Evolutionary conservation across 169 alveolate genomes (phyloP), one percentile per base, ranked within the genome.

Genomic region (Condylostoma magnum): DNA sequence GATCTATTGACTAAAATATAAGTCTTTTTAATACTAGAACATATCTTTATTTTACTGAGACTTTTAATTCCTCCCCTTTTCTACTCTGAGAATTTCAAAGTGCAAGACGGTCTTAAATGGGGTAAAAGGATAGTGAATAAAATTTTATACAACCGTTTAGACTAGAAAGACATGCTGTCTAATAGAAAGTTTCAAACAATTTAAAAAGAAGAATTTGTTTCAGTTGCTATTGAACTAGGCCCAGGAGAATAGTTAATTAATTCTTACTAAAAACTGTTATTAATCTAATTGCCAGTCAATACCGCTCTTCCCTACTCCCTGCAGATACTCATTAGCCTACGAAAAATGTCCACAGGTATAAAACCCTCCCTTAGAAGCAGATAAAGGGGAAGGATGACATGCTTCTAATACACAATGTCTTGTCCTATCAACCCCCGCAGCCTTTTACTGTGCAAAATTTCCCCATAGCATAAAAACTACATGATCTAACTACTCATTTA

Each of bases 351-450:
- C 76, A 67, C 96, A 80, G n/a, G 89, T 85, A 27, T 54, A 53
- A 54, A 89, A 89, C 52, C 83, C 90, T 41, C 91, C 91, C 63
- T 70, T 83, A n/a, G 71, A 79, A 20, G 89, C 92, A 15, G 99
- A 93, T 36, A 98, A 89, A 4, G 99, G 99, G 8, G 99, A 96
- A 22, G 99, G 99, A 84, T 98, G 99, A n/a, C 97, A 98, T 36
- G 97, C 92, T 73, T 94, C 89, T 50, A 97, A 76, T 20, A 98
- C 85, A 56, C 70, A 86, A 84, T 98, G 99, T 76, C 91, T 93
- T 3, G 66, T 70, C n/a, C 78, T 71, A 72, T 95, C 92, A 31
- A 98, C 97, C 41, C 80, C 86, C 30, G 85, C 48, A 27, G 96
- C 96, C 77, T 92, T 95, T 48, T 91, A 92, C 69, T 93, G 85